Evolutionary conservation across 2,329 filamentous ascomycete genomes (phyloP), one percentile per base, ranked within the genome.

Genomic region (Seiridium unicorne): DNA sequence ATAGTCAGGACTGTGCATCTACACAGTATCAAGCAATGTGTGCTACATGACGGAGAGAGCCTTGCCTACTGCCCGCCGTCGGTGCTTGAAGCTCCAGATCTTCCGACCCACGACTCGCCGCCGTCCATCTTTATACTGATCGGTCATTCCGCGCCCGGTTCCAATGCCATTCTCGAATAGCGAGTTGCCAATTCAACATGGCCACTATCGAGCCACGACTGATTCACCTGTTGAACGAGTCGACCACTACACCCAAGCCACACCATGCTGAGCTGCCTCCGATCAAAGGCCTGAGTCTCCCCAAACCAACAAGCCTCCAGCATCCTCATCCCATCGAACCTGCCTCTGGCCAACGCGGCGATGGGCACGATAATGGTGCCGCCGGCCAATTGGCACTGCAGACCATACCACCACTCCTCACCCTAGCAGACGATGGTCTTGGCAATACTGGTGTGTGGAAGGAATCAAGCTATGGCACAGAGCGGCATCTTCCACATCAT

Each of bases 141-240:
- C 32, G 31, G 53, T 55, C 62, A 53, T 57, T 62, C 57, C 61
- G 63, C 59, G 58, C 58, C 56, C 61, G 61, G 61, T 67, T 69
- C 74, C 72, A 74, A 80, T 81, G 77, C 73, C 68, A 69, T 69
- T 61, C 62, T 63, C 63, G 59, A 38, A n/a, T 34, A 35, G 9
- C 32, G 32, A 13, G 13, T 51, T 36, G 31, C 34, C 49, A 64
- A 65, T 69, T 65, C 79, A 84, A 73, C 74, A 86, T 86, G 84
- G 84, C 84, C 66, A 88, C 84, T 70, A 88, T 88, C 75, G 86
- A 89, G 80, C 86, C 86, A 70, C 84, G 85, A 70, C 79, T 89
- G 65, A 89, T 88, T 70, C 84, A 88, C 72, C 75, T 88, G 65
- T 78, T 88, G 68, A 88, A 88, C 73, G 82, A 85, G 68, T 79